Base-by-base conservation (phyloP, 306 rosid genomes). In the Vigna radiata region DNA sequence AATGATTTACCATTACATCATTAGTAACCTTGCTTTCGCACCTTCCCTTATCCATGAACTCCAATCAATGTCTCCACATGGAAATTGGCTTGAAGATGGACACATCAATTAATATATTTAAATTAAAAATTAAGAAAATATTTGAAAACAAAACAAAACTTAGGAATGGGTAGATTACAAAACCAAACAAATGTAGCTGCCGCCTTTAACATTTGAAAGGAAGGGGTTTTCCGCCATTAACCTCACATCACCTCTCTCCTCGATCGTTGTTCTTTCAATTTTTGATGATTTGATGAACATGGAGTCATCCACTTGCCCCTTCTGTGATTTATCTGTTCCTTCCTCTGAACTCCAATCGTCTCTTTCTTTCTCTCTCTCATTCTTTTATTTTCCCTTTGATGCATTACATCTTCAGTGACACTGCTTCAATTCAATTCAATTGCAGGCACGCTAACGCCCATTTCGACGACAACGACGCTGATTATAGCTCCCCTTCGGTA, bases 361-460 rank as follows among this genome's bases (percentile, higher is more conserved):
- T 37, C 71, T 33, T 16, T 60, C 27, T 27, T 15, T 9, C n/a
- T 36, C 43, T 70, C 8, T 8, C 12, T 25, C 47, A 16, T 12
- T 11, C 47, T 31, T 36, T 46, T 48, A 56, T 54, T 49, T 78
- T 50, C 7, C 75, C 18, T 78, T 52, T 62, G 13, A 62, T 46
- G 11, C 52, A 49, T 48, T 71, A 5, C 10, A 75, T 60, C 31
- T 8, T 65, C 31, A 39, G 31, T 65, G 29, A 48, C 71, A 52
- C n/a, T 3, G 58, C 7, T 71, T 41, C 17, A 18, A 37, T 65
- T 41, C 17, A 18, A 37, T 65, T 54, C 60, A 77, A 65, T 25
- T 84, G 62, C 87, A 89, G 97, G 90, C 97, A 89, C 67, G 97
- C 96, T 71, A 93, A 93, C 73, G 44, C 82, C 77, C 97, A 93